A percentile compares a stretch with the other conserved stretches of the same genome.
phyloP scores from a whole-genome alignment of 169 alveolate genomes.

The Prorocentrum cordatum region DNA sequence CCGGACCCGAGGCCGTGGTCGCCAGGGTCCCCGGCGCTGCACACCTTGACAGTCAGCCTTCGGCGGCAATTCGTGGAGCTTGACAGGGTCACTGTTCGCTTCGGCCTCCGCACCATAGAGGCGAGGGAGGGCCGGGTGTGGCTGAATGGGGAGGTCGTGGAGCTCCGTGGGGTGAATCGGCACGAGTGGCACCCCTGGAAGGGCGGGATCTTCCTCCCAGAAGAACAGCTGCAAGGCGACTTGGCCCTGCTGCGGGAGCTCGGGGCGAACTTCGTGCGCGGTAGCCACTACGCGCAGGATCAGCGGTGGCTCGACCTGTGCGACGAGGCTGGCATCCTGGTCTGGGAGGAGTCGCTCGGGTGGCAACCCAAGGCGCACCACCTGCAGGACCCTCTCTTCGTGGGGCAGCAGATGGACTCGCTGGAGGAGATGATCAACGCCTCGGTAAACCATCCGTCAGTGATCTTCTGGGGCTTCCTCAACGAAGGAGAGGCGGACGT shows the following conservation, averaged over 20 bases:
- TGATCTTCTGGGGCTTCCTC: constrained; percentile 41
- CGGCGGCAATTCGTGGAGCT: constrained; percentile 8
- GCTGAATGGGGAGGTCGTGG: constrained; percentile 14
- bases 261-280: constrained; percentile 52
- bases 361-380: constrained; percentile 42
- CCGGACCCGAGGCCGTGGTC: constrained; percentile 15
- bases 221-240: background rate
- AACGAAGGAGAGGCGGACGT: constrained; percentile 17
- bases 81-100: constrained; percentile 1
- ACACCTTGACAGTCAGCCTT: background rate
- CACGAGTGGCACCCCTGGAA: constrained; percentile 2
- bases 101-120: constrained; percentile 27
- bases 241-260: background rate
- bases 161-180: constrained; percentile 22
- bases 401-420: background rate
- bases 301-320: constrained; percentile 46
- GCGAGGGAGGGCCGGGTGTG: background rate
- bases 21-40: background rate
- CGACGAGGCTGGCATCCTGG: constrained; percentile 36
- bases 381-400: background rate
- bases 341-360: constrained; percentile 31
- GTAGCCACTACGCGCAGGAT: constrained; percentile 43
- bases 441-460: constrained; percentile 40
- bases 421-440: constrained; percentile 46
- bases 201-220: constrained; percentile 10